Conservation (phyloP, 2,329 filamentous ascomycete species). For the Hymenoscyphus fraxineus region DNA sequence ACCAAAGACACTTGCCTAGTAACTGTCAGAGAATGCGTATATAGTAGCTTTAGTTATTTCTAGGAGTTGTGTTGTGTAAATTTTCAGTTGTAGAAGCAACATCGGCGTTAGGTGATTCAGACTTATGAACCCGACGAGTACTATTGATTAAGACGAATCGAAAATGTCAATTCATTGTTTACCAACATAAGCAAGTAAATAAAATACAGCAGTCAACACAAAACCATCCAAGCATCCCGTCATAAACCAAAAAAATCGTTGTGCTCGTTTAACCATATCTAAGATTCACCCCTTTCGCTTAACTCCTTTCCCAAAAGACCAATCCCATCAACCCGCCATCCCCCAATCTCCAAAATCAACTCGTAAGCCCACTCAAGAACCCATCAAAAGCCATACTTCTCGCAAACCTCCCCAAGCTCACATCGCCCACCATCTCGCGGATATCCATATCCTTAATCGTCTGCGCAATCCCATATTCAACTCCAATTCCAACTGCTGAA, state of each 20-base stretch:
- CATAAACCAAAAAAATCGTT: neutral
- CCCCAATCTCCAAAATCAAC: neutral
- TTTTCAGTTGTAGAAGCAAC: no score
- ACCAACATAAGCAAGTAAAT: neutral
- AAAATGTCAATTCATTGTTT: neutral
- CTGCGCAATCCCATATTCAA: neutral
- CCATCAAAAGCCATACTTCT: neutral
- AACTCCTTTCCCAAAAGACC: neutral
- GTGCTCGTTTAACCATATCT: neutral
- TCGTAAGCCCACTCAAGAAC: neutral
- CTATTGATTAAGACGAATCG: no score
- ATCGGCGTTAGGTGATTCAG: no score
- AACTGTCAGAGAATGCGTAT: no score
- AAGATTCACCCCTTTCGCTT: neutral
- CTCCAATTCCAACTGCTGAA: neutral
- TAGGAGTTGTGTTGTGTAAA: no score
- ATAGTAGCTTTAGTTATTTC: no score
- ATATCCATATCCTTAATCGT: neutral
- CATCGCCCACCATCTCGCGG: neutral
- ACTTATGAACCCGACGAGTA: no score
- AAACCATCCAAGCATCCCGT: neutral
- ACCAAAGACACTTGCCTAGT: no score
- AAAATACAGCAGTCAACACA: neutral
- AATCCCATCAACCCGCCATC: neutral
- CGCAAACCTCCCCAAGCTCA: neutral